Base-by-base conservation (phyloP, 108 stramenopile species). In the Seminavis robusta region DNA sequence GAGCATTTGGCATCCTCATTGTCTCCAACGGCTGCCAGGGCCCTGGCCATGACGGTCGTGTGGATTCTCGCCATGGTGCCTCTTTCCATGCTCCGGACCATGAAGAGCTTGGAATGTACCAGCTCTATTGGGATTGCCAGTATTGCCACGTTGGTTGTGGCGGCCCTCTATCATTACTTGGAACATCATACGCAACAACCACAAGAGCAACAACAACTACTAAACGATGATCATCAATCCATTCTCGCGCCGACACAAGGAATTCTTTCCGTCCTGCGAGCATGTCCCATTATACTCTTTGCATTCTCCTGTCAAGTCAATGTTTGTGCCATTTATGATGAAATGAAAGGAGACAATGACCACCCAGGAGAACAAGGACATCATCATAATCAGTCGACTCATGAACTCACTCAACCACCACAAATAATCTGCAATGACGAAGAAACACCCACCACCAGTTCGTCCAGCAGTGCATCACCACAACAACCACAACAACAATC, bases 221-320 rank as follows among this genome's bases (percentile, higher is more conserved):
- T 25, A 16, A 36, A 37, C 19, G 59, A 34, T 23, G 54, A 58
- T 33, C 9, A 74, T 4, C 15, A 21, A 24, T 43, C 57, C 30
- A 52, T 81, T 34, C 46, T 86, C 0, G 75, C 77, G 74, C 81
- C 81, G 1, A 52, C 51, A 10, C 57, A 74, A 50, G 69, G 70
- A 11, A 45, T 54, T 38, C 17, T 73, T 39, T 69, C 72, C 10
- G 56, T 86, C 0, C 40, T 90, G 3, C 61, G 48, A 39, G 88
- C 88, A n/a, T 86, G 80, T 66, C 88, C 88, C 28, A 86, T 90
- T 28, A 66, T 86, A 8, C 71, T 90, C 17, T 90, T 86, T 80
- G 88, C 88, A 4, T 86, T 86, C 61, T 80, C 77, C 13, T 90
- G 83, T 40, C 88, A 90, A 70, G 78, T 86, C n/a, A 90, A 86